Percentiles rank a stretch among this genome's conserved stretches.
Conservation (phyloP, 805 yeast genomes). For the Metschnikowia baotianmanensis region DNA sequence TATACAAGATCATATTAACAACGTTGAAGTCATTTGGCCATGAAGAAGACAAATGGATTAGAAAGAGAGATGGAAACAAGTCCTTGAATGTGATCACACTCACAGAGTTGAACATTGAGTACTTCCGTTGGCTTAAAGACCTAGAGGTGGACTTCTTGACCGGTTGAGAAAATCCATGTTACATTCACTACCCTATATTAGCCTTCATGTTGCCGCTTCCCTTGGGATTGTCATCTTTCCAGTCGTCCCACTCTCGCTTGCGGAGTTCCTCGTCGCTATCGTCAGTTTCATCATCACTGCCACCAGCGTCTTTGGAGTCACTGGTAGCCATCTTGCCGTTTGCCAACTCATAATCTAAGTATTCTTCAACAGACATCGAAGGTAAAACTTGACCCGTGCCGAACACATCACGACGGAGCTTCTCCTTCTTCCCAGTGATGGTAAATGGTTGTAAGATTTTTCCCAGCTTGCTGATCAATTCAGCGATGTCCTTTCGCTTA, state of each 20-base stretch:
- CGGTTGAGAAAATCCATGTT: neutral
- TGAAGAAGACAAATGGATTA: slow-evolving; percentile 39
- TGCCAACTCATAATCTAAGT: slow-evolving; percentile 77
- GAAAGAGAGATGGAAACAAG: slow-evolving; percentile 20
- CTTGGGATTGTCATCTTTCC: slow-evolving; percentile 76
- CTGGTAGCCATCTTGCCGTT: slow-evolving; percentile 74
- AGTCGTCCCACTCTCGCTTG: slow-evolving; percentile 90
- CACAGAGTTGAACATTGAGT: slow-evolving; percentile 32
- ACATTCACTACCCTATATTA: slow-evolving; percentile 32
- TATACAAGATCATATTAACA: slow-evolving; percentile 41
- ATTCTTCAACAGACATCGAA: slow-evolving; percentile 92
- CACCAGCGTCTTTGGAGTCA: slow-evolving; percentile 37
- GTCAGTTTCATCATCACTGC: slow-evolving; percentile 55
- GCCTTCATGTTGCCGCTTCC: slow-evolving; percentile 86
- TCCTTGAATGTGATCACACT: slow-evolving; percentile 25
- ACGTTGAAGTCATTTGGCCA: slow-evolving; percentile 33
- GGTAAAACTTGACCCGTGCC: slow-evolving; percentile 94
- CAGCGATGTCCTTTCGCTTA: slow-evolving; percentile 22
- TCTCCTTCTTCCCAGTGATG: slow-evolving; percentile 53
- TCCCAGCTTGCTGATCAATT: slow-evolving; percentile 65
- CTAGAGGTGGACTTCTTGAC: slow-evolving; percentile 26
- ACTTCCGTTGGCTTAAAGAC: slow-evolving; percentile 34
- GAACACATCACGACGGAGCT: slow-evolving; percentile 61
- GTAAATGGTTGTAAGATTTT: slow-evolving; percentile 84
- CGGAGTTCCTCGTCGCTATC: slow-evolving; percentile 68